Percentiles rank a stretch among this genome's conserved stretches.
phyloP scores from a whole-genome alignment of 208 protist species.

The Tetramitus jugosus region DNA sequence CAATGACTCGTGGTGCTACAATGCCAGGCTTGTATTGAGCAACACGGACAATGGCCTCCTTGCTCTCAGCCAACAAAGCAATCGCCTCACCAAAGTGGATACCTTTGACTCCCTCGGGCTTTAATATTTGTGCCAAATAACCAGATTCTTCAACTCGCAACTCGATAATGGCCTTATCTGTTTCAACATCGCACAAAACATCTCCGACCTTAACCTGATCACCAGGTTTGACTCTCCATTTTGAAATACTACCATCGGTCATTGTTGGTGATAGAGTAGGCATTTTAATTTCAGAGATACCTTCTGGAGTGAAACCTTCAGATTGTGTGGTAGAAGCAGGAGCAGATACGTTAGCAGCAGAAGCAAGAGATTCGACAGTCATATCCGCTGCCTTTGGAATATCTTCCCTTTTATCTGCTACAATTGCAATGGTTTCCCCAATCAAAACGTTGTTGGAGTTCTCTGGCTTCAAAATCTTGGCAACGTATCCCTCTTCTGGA shows the following conservation, averaged over 20 bases:
- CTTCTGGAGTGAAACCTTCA: too few species aligned
- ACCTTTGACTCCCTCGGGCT: slow-evolving; percentile 38
- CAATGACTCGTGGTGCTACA: too few species aligned
- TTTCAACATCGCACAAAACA: slow-evolving; percentile 53
- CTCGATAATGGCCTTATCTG: slow-evolving; percentile 67
- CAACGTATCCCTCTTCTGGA: slow-evolving; percentile 54
- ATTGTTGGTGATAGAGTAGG: slow-evolving; percentile 74
- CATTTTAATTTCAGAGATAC: slow-evolving; percentile 71
- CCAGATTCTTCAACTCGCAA: slow-evolving; percentile 54
- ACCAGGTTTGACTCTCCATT: slow-evolving; percentile 73
- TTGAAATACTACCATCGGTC: slow-evolving; percentile 62
- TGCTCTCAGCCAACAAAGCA: background rate
- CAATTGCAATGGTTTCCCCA: slow-evolving; percentile 22
- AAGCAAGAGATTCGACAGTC: too few species aligned
- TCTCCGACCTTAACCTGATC: slow-evolving; percentile 50
- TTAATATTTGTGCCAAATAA: slow-evolving; percentile 59
- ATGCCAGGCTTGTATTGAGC: background rate
- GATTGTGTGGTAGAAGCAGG: too few species aligned
- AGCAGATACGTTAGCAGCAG: slow-evolving; percentile 40
- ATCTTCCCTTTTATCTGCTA: slow-evolving; percentile 46
- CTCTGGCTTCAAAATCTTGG: slow-evolving; percentile 52
- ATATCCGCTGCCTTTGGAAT: slow-evolving; percentile 37
- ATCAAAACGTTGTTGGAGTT: slow-evolving; percentile 41
- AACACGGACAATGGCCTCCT: background rate
- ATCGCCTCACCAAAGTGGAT: slow-evolving; percentile 34